Base-by-base conservation (phyloP, 148 eudicot species). In the Amaranthus palmeri region DNA sequence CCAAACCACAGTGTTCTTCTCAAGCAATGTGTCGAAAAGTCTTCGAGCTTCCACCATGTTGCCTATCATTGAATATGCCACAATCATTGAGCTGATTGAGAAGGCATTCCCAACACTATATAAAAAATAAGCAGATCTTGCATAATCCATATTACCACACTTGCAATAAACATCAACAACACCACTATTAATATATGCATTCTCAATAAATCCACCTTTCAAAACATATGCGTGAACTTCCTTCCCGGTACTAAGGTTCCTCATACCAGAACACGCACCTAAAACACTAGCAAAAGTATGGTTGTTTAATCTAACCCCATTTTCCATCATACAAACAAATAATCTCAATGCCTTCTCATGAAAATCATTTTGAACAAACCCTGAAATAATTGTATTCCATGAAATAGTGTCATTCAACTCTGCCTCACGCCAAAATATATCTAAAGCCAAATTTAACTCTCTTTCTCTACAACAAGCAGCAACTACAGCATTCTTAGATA, bases 381-480 rank as follows among this genome's bases (percentile, higher is more conserved):
- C 98, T 8, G 90, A 81, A 70, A 93, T 91, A 73, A 93, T 72
- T 0, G 96, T 90, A 65, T 88, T 92, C 96, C 98, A 93, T 5
- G 98, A 87, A 14, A 93, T 85, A 12, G 54, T 65, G 72, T 91
- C 96, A 77, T 88, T 89, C 47, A 87, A 84, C 79, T 86, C 87
- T 0, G 88, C 84, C 41, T 80, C 74, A 47, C 52, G 70, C 83
- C 75, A 81, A 70, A 93, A 93, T 18, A 87, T 63, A 68, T 88
- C 60, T 72, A 67, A 51, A 4, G 86, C 96, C 79, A 77, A 79
- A 42, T 86, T 83, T 69, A 92, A 52, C 55, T 92, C 80, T 36
- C 88, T 92, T 72, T 84, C 88, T 69, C 96, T 83, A 42, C 86
- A 89, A 79, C 92, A 92, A 81, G 97, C 96, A 44, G 96, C 97